These are phyloP conservation scores for Hypoxylon lenormandii DNA, from an alignment of 495 filamentous ascomycete species.

Conservation along the genomic window DNA sequence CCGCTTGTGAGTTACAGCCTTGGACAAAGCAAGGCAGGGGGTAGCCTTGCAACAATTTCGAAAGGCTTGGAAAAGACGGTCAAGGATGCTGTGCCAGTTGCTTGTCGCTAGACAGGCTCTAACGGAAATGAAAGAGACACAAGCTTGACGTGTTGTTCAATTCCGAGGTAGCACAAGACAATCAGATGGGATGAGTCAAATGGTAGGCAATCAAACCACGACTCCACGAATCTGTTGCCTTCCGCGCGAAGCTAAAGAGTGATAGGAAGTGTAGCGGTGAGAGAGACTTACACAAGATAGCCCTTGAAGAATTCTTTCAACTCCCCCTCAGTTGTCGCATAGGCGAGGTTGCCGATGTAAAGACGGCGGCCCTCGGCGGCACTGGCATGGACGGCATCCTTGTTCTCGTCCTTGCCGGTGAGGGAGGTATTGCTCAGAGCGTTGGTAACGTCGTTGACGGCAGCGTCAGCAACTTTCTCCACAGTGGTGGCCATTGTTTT, in stretches of 20 bases:
- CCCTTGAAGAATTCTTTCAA: constrained; percentile 98
- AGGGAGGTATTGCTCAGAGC: constrained; percentile 80
- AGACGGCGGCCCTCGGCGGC: constrained; percentile 98
- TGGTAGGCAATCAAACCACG: constrained; percentile 8
- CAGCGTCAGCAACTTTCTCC: constrained; percentile 70
- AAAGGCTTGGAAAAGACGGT: background rate
- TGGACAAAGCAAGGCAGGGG: background rate
- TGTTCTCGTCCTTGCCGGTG: constrained; percentile 68
- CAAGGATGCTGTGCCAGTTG: background rate
- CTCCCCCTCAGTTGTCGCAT: constrained; percentile 99
- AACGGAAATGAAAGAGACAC: background rate
- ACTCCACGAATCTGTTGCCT: background rate
- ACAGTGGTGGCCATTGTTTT: constrained; percentile 71
- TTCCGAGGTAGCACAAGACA: constrained; percentile 26
- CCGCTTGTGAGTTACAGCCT: background rate
- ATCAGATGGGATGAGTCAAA: constrained; percentile 21
- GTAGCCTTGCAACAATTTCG: background rate
- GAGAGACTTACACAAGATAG: constrained; percentile 92
- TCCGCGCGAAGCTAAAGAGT: constrained; percentile 1
- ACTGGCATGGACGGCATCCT: constrained; percentile 91
- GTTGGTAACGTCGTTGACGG: constrained; percentile 85
- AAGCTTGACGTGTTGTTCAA: constrained; percentile 10
- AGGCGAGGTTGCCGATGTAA: constrained; percentile 99
- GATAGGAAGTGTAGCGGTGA: background rate
- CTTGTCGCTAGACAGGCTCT: constrained; percentile 6